Evolutionary conservation across 1,139 yeast species (phyloP), one percentile per base, ranked within the genome.

Genomic region (Yamadazyma diospyri): DNA sequence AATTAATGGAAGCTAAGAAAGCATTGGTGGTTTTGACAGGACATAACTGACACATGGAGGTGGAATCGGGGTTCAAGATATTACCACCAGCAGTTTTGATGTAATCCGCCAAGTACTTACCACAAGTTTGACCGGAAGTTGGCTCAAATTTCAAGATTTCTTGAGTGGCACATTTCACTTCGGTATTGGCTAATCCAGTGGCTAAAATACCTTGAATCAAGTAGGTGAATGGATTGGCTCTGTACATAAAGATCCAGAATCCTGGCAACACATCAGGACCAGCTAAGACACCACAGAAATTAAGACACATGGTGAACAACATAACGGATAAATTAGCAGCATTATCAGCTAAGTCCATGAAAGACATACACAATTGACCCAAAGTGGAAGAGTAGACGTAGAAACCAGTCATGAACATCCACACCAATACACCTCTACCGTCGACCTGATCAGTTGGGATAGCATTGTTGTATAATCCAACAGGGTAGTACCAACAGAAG

Each of bases 251-350:
- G 33, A 64, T 64, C 72, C 72, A 66, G 54, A 64, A 63, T 4
- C 65, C 55, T 18, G 66, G 66, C 61, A 83, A 59, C 11, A 61
- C 63, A n/a, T 60, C 52, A 19, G 81, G 76, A 22, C 80, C 69
- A 10, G 76, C 83, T 57, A 86, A 61, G 27, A 83, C 94, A 73
- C 95, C 95, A 63, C 92, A 81, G 76, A 86, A 85, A 36, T 78
- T 72, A 56, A 84, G 64, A 41, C 81, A 69, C 70, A 83, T 59
- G 18, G 46, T 40, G 58, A 81, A 82, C 48, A 81, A 51, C 55
- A 83, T 54, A 20, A 75, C 66, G 3, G 81, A 77, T 39, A 81
- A 48, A 50, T 82, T 81, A 40, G 86, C 89, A 32, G 92, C 94
- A 38, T 83, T 77, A 32, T 79, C 84, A n/a, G 78, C 80, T 32